Evolutionary conservation across 2,329 filamentous ascomycete genomes (phyloP).

Genomic region (Fusarium sambucinum): DNA sequence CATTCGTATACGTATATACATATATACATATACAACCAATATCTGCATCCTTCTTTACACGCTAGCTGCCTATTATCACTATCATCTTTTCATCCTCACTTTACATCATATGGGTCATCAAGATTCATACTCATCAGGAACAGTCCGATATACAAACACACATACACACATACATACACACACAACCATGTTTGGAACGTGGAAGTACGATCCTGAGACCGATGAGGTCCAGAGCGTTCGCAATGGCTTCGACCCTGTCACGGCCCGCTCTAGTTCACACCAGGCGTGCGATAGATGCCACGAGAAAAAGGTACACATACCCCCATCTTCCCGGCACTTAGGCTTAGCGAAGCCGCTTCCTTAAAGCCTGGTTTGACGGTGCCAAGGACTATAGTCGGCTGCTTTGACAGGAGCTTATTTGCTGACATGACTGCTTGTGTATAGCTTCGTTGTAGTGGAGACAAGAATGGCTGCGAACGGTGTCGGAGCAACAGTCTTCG

Average conservation of each 20-base stretch:
- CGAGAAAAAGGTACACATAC: slow-evolving; percentile 54
- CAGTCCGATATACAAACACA: slow-evolving; percentile 7
- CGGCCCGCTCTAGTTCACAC: slow-evolving; percentile 55
- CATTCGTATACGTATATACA: slow-evolving; percentile 15
- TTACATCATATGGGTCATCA: slow-evolving; percentile 18
- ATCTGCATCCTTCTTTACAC: slow-evolving; percentile 10
- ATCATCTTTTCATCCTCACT: not conserved
- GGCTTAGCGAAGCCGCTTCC: not conserved
- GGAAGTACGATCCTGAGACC: slow-evolving; percentile 56
- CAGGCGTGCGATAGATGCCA: slow-evolving; percentile 56
- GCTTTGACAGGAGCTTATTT: not conserved
- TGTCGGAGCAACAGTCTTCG: slow-evolving; percentile 49
- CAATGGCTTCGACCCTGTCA: slow-evolving; percentile 53
- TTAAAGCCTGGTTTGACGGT: not conserved
- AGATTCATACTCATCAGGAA: slow-evolving; percentile 19
- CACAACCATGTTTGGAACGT: slow-evolving; percentile 55
- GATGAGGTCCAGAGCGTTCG: slow-evolving; percentile 55
- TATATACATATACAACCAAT: slow-evolving; percentile 13
- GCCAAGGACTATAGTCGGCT: slow-evolving; percentile 15
- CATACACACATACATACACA: not conserved
- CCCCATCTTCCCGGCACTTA: not conserved
- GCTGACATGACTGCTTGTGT: slow-evolving; percentile 18
- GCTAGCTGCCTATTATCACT: slow-evolving; percentile 15
- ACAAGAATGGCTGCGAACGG: slow-evolving; percentile 54
- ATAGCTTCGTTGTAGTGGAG: slow-evolving; percentile 55